Conservation (phyloP, 306 rosid species). For the Fragaria ananassa region DNA sequence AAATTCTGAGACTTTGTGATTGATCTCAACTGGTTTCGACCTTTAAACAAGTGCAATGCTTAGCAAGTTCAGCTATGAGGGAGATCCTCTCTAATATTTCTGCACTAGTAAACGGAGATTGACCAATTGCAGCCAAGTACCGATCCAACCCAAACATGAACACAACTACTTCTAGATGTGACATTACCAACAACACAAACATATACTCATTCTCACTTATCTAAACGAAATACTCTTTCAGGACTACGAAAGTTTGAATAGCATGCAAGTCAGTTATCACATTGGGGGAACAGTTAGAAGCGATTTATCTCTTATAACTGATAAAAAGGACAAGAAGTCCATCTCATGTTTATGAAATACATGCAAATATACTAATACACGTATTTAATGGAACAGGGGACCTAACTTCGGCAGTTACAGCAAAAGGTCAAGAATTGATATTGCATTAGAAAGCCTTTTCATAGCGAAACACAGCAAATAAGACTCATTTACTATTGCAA, state of each 20-base stretch:
- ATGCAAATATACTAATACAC: not conserved
- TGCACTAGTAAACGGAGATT: constrained; percentile 34
- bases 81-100: constrained; percentile 46
- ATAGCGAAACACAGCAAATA: not conserved
- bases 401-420: not conserved
- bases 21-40: constrained; percentile 62
- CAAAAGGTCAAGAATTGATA: not conserved
- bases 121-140: constrained; percentile 66
- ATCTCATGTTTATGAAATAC: not conserved
- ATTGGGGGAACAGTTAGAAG: not conserved
- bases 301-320: not conserved
- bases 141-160: constrained; percentile 75
- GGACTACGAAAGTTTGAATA: not conserved
- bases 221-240: not conserved
- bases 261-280: not conserved
- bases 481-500: not conserved
- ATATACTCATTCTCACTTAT: not conserved
- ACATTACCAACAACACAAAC: constrained; percentile 43
- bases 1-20: constrained; percentile 39
- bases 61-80: constrained; percentile 59
- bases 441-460: not conserved
- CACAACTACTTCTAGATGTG: constrained; percentile 70
- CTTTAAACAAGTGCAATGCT: constrained; percentile 66
- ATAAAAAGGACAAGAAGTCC: not conserved
- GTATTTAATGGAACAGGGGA: not conserved